Percentiles rank a stretch among this genome's conserved stretches.
Evolutionary conservation across 2,329 filamentous ascomycete genomes (phyloP).

Genomic region (Colletotrichum sansevieriae): DNA sequence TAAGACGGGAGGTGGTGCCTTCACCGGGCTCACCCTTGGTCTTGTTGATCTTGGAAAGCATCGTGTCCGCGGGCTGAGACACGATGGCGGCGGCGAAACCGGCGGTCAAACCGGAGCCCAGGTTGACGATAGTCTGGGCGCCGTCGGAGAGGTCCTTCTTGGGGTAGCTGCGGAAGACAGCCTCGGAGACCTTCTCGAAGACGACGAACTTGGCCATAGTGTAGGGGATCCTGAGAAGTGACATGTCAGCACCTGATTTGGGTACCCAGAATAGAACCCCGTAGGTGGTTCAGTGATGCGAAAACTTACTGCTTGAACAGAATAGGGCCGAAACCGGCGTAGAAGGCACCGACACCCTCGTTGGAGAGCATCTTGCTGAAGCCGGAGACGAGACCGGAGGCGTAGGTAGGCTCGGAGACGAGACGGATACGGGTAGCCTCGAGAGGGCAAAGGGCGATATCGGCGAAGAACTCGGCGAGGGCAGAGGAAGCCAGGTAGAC

Average conservation of each 20-base stretch:
- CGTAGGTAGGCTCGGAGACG: conserved; percentile 88
- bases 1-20: conserved; percentile 81
- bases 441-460: conserved; percentile 89
- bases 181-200: conserved; percentile 88
- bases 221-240: conserved; percentile 78
- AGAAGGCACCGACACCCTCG: conserved; percentile 89
- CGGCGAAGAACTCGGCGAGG: conserved; percentile 76
- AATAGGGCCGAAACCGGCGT: conserved; percentile 90
- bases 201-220: conserved; percentile 97
- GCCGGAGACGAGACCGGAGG: conserved; percentile 81
- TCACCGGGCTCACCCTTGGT: conserved; percentile 89
- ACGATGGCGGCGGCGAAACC: conserved; percentile 89
- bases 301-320: conserved; percentile 80
- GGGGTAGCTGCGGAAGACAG: conserved; percentile 76
- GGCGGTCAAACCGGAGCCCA: conserved; percentile 67
- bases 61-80: conserved; percentile 92
- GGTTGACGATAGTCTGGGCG: conserved; percentile 84
- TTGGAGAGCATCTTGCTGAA: conserved; percentile 86
- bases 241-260: conserved; percentile 8
- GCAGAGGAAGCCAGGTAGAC: conserved; percentile 82
- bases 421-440: conserved; percentile 95
- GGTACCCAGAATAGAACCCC: neutral
- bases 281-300: neutral
- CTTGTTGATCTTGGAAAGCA: conserved; percentile 98
- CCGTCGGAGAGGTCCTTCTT: conserved; percentile 77